Evolutionary conservation across 2,329 filamentous ascomycete genomes (phyloP).

Genomic region (Fusarium poae): DNA sequence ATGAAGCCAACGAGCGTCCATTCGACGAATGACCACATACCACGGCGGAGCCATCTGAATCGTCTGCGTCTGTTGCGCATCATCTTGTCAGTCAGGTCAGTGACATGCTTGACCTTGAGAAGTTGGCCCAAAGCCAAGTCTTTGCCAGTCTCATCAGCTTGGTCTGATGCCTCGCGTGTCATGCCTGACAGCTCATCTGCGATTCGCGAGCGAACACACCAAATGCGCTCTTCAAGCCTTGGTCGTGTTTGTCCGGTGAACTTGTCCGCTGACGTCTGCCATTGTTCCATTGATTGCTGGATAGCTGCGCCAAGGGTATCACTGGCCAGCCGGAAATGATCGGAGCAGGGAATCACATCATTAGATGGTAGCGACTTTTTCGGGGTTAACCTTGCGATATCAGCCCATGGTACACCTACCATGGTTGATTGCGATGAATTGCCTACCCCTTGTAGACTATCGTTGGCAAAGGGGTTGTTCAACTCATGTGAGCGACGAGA

Average conservation of each 20-base stretch:
- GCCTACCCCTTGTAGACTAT: constrained; percentile 33
- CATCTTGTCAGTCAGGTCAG: constrained; percentile 83
- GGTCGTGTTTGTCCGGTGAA: constrained; percentile 71
- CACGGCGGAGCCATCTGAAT: constrained; percentile 80
- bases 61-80: constrained; percentile 75
- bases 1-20: constrained; percentile 89
- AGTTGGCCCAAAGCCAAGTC: constrained; percentile 83
- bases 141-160: constrained; percentile 82
- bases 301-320: constrained; percentile 64
- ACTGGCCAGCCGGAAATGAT: constrained; percentile 66
- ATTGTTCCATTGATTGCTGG: constrained; percentile 63
- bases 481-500: constrained; percentile 70
- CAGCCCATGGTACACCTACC: constrained; percentile 55
- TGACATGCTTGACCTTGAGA: constrained; percentile 82
- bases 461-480: constrained; percentile 53
- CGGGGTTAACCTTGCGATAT: constrained; percentile 59
- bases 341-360: constrained; percentile 57
- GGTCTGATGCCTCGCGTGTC: constrained; percentile 77
- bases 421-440: constrained; percentile 43
- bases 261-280: constrained; percentile 70
- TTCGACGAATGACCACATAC: constrained; percentile 86
- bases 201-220: constrained; percentile 61
- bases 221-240: constrained; percentile 63
- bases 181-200: constrained; percentile 68
- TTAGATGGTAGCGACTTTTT: constrained; percentile 52